Conservation (phyloP, 108 stramenopile genomes). For the Nitzschia sp. region DNA sequence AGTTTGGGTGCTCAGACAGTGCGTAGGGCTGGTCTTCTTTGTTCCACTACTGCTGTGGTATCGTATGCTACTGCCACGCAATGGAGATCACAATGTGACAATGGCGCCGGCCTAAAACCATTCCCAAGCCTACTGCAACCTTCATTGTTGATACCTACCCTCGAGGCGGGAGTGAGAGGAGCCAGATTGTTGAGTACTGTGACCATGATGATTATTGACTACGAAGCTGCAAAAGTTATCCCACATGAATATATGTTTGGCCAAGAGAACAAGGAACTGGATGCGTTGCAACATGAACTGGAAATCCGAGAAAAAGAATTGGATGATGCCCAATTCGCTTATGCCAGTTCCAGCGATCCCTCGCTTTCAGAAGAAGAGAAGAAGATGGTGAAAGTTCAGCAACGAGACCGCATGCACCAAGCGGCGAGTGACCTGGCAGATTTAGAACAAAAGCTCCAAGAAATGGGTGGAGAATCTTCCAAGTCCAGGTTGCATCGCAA, state of each 20-base stretch:
- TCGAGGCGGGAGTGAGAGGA: constrained; percentile 64
- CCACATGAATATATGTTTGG: not conserved
- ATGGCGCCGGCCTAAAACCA: no score
- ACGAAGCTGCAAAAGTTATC: constrained; percentile 45
- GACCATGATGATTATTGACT: constrained; percentile 57
- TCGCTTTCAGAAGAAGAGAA: constrained; percentile 4
- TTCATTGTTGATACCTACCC: constrained; percentile 49
- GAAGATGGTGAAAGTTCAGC: constrained; percentile 31
- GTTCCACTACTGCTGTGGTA: no score
- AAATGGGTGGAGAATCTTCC: constrained; percentile 16
- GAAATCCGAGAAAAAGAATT: constrained; percentile 40
- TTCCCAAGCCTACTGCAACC: no score
- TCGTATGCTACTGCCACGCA: no score
- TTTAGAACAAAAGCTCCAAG: constrained; percentile 41
- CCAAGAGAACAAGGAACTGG: constrained; percentile 29
- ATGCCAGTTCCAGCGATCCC: constrained; percentile 30
- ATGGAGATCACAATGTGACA: no score
- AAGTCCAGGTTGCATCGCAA: constrained; percentile 44
- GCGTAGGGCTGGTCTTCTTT: no score
- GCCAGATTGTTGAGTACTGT: constrained; percentile 55
- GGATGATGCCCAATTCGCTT: constrained; percentile 60
- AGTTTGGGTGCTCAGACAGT: no score
- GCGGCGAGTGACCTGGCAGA: constrained; percentile 55
- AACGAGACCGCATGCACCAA: constrained; percentile 58
- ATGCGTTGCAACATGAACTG: constrained; percentile 45